Conservation (phyloP, 352 stramenopile genomes). For the Phytophthora agathidicida region DNA sequence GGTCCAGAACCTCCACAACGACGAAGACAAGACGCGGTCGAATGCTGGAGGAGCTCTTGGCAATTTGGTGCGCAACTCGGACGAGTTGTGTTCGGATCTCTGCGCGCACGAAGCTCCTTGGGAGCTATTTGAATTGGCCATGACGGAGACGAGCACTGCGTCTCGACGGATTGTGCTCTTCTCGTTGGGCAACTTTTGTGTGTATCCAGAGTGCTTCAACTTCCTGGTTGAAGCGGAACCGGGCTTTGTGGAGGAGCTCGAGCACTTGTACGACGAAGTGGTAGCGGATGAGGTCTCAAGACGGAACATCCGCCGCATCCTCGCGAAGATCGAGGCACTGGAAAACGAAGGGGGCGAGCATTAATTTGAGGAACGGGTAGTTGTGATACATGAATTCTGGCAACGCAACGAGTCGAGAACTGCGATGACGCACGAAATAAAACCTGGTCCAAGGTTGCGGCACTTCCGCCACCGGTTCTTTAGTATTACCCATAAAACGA, state of each 20-base stretch:
- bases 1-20: constrained; percentile 67
- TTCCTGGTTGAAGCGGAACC: constrained; percentile 48
- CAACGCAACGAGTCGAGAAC: no score
- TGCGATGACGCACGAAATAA: no score
- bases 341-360: no score
- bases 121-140: constrained; percentile 75
- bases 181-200: constrained; percentile 90
- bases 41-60: constrained; percentile 93
- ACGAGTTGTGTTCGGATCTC: constrained; percentile 72
- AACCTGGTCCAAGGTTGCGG: no score
- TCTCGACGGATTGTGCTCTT: constrained; percentile 91
- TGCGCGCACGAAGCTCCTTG: constrained; percentile 61
- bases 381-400: no score
- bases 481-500: no score
- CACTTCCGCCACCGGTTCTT: no score
- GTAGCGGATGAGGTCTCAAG: constrained; percentile 67
- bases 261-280: constrained; percentile 66
- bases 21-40: constrained; percentile 91
- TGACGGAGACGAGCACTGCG: constrained; percentile 60
- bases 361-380: no score
- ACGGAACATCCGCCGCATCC: constrained; percentile 74
- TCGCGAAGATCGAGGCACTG: constrained; percentile 61
- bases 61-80: constrained; percentile 93
- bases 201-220: constrained; percentile 76
- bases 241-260: constrained; percentile 47